Evolutionary conservation across 2,329 filamentous ascomycete genomes (phyloP).

Genomic region (Verruconis gallopava): DNA sequence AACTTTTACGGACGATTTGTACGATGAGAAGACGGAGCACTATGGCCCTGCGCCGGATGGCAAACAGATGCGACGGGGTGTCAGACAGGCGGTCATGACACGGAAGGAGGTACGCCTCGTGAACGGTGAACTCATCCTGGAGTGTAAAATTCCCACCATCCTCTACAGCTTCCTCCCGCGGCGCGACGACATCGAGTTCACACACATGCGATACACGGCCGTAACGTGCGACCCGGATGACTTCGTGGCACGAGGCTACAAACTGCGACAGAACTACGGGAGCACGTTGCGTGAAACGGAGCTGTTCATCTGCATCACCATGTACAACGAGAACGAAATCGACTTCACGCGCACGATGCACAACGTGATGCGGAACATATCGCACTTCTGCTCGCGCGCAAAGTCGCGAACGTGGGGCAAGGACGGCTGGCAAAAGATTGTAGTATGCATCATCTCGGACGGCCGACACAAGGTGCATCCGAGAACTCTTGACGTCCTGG

Average conservation of each 20-base stretch:
- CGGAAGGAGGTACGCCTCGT: slow-evolving; percentile 92
- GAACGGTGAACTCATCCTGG: slow-evolving; percentile 92
- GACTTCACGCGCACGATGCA: slow-evolving; percentile 97
- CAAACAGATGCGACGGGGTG: slow-evolving; percentile 76
- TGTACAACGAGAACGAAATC: slow-evolving; percentile 99
- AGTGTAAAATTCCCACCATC: slow-evolving; percentile 98
- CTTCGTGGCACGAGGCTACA: slow-evolving; percentile 79
- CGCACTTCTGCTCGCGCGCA: slow-evolving; percentile 84
- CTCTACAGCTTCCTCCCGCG: slow-evolving; percentile 92
- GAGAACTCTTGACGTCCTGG: slow-evolving; percentile 81
- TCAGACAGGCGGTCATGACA: slow-evolving; percentile 73
- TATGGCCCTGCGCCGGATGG: slow-evolving; percentile 82
- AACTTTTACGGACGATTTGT: slow-evolving; percentile 42
- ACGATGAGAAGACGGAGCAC: slow-evolving; percentile 40
- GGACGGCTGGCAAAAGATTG: slow-evolving; percentile 96
- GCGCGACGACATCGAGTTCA: slow-evolving; percentile 89
- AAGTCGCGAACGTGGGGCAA: slow-evolving; percentile 96
- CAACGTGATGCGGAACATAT: slow-evolving; percentile 95
- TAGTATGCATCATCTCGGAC: slow-evolving; percentile 92
- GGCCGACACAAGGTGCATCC: slow-evolving; percentile 89
- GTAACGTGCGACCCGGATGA: slow-evolving; percentile 98
- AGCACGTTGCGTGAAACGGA: slow-evolving; percentile 78
- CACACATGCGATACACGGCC: slow-evolving; percentile 96
- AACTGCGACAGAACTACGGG: slow-evolving; percentile 82
- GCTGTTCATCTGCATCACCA: slow-evolving; percentile 90